phyloP scores from a whole-genome alignment of 495 filamentous ascomycete genomes.

The Aspergillus leporis region DNA sequence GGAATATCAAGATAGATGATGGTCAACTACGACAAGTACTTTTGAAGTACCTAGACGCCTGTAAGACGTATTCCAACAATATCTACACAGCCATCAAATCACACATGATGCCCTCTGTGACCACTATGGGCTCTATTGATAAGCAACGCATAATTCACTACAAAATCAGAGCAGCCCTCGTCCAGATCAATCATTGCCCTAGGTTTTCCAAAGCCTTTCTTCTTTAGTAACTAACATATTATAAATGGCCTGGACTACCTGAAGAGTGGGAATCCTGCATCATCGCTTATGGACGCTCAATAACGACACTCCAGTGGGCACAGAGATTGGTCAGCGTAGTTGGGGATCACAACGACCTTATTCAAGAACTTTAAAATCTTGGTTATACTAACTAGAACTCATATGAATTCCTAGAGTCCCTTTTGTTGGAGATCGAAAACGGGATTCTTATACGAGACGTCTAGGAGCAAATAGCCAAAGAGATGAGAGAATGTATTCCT shows the following conservation, averaged over 20 bases:
- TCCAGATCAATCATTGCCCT: conserved; percentile 1
- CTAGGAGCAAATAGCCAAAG: conserved; percentile 56
- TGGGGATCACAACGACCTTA: conserved; percentile 35
- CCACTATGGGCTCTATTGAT: not conserved
- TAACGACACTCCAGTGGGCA: conserved; percentile 43
- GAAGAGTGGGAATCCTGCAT: conserved; percentile 23
- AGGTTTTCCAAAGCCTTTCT: conserved; percentile 11
- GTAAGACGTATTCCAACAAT: not conserved
- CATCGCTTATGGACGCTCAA: conserved; percentile 36
- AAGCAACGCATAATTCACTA: not conserved
- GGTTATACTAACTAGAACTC: conserved; percentile 59
- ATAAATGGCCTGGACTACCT: conserved; percentile 18
- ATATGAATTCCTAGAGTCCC: conserved; percentile 51
- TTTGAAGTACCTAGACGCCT: not conserved
- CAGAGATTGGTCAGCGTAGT: conserved; percentile 27
- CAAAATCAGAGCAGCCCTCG: not conserved
- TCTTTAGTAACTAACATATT: conserved; percentile 20
- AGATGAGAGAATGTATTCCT: conserved; percentile 51
- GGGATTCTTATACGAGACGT: conserved; percentile 60
- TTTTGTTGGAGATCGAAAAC: conserved; percentile 67
- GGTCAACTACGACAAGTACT: not conserved
- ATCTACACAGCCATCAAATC: not conserved
- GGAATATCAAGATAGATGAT: not conserved
- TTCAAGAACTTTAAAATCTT: conserved; percentile 52
- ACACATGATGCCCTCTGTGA: not conserved